These are phyloP conservation scores for Cladosporium oxysporum DNA, from an alignment of 2,329 filamentous ascomycete genomes.

Conservation along the genomic window DNA sequence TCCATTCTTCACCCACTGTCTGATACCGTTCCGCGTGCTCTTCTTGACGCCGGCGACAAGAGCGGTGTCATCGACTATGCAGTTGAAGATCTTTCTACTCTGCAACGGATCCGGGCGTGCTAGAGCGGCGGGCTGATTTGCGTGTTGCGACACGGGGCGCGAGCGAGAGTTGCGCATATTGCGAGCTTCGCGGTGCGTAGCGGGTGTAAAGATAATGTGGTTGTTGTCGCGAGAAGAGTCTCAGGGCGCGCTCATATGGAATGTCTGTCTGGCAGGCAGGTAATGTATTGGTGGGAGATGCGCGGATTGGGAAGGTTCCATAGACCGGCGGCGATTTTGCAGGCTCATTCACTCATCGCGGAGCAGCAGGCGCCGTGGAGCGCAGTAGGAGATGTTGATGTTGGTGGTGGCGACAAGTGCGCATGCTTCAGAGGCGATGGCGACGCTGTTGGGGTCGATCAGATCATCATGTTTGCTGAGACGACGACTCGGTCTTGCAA, in stretches of 20 bases:
- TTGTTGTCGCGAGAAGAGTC: not conserved
- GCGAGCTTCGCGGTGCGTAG: slow-evolving; percentile 50
- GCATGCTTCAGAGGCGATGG: slow-evolving; percentile 8
- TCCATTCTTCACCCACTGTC: slow-evolving; percentile 53
- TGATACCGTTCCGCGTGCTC: slow-evolving; percentile 54
- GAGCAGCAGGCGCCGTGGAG: slow-evolving; percentile 17
- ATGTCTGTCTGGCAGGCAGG: slow-evolving; percentile 1
- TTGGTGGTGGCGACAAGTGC: slow-evolving; percentile 8
- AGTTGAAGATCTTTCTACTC: slow-evolving; percentile 53
- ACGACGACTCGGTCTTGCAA: not conserved
- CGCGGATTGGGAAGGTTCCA: slow-evolving; percentile 16
- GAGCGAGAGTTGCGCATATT: slow-evolving; percentile 34
- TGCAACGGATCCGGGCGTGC: slow-evolving; percentile 24
- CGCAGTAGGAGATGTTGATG: slow-evolving; percentile 3
- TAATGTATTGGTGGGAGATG: not conserved
- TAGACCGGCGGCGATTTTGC: slow-evolving; percentile 13
- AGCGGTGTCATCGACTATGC: slow-evolving; percentile 55
- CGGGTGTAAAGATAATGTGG: slow-evolving; percentile 25
- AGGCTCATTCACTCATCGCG: slow-evolving; percentile 18
- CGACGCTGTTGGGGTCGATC: not conserved
- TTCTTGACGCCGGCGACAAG: slow-evolving; percentile 54
- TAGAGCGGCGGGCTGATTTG: slow-evolving; percentile 23
- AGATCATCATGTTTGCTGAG: slow-evolving; percentile 15
- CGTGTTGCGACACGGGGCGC: slow-evolving; percentile 33
- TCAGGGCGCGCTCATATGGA: slow-evolving; percentile 12